phyloP scores from a whole-genome alignment of 768 basidiomycete genomes.

The Boletus vinaceobasis region DNA sequence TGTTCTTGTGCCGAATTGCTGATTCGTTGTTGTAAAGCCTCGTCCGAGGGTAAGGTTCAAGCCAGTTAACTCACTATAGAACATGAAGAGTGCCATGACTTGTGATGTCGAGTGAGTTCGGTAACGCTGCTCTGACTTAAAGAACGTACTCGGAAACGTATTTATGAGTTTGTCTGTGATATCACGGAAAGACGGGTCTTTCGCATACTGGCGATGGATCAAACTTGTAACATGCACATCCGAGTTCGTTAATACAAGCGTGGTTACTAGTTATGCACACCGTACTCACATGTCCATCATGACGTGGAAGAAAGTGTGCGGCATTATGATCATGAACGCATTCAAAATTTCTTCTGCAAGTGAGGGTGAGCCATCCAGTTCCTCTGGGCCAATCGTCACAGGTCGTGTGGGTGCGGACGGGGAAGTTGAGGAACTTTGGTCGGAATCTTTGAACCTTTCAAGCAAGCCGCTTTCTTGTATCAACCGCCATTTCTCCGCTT shows the following conservation, averaged over 20 bases:
- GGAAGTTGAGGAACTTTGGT: conserved; percentile 3
- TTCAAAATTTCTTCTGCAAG: conserved; percentile 70
- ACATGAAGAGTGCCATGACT: conserved; percentile 73
- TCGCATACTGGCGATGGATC: conserved; percentile 75
- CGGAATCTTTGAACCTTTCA: conserved; percentile 30
- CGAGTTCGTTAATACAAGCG: background rate
- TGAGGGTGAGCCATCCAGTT: conserved; percentile 37
- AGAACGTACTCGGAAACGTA: conserved; percentile 67
- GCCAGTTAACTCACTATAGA: conserved; percentile 23
- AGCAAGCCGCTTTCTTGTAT: conserved; percentile 64
- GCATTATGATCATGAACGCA: conserved; percentile 61
- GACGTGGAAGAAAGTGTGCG: conserved; percentile 69
- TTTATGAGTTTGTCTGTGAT: conserved; percentile 57
- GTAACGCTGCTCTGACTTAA: background rate
- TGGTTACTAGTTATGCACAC: background rate
- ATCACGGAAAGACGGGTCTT: conserved; percentile 46
- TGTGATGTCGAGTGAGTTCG: conserved; percentile 1
- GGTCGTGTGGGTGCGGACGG: background rate
- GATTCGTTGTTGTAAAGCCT: conserved; percentile 4
- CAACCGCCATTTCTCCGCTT: conserved; percentile 77
- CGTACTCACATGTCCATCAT: conserved; percentile 80
- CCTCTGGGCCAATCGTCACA: conserved; percentile 5
- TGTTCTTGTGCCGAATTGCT: conserved; percentile 63
- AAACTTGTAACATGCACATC: conserved; percentile 42
- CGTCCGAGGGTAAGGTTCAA: background rate